Conservation (phyloP, 73 alveolate species). For the Tetrahymena elliotti region DNA sequence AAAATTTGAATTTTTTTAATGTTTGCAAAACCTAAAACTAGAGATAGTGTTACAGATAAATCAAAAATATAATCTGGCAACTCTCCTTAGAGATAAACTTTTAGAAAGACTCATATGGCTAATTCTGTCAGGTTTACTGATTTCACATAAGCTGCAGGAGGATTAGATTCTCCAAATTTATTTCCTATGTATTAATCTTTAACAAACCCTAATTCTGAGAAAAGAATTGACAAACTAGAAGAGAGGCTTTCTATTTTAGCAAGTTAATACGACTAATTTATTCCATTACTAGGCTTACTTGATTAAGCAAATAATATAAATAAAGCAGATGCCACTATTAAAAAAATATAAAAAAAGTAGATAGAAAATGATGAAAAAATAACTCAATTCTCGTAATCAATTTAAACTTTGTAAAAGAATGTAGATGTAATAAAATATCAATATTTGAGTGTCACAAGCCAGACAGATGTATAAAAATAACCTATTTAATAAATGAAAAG, state of each 20-base stretch:
- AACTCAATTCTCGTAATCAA: neutral
- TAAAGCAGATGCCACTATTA: neutral
- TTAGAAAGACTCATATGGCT: neutral
- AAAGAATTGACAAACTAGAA: neutral
- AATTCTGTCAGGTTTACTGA: neutral
- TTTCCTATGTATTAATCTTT: neutral
- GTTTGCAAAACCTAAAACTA: neutral
- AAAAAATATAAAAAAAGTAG: neutral
- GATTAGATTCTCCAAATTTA: neutral
- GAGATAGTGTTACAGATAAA: neutral
- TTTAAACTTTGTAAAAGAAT: neutral
- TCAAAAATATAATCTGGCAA: neutral
- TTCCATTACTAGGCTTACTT: neutral
- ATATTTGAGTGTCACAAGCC: neutral
- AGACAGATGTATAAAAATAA: neutral
- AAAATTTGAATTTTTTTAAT: neutral
- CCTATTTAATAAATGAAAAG: neutral
- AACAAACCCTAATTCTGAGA: neutral
- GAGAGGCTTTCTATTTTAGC: neutral
- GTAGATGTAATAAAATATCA: neutral
- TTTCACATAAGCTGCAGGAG: neutral
- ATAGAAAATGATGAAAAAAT: neutral
- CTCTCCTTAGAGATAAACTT: neutral
- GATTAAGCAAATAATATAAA: neutral
- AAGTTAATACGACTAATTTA: neutral